Conservation (phyloP, 2,329 filamentous ascomycete species). For the Ustilaginoidea virens region DNA sequence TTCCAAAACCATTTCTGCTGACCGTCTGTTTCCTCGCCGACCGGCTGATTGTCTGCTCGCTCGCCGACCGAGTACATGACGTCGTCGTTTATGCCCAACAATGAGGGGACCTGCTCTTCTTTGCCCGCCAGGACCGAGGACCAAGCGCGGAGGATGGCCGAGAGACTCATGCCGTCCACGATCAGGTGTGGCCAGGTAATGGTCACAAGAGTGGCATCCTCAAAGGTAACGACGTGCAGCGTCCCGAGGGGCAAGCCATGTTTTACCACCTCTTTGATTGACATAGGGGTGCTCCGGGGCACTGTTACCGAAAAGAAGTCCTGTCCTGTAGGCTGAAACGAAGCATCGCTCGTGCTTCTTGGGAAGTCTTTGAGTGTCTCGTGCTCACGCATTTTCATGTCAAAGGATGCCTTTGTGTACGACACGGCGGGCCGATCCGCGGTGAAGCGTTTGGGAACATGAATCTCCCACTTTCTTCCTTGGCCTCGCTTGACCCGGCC, state of each 20-base stretch:
- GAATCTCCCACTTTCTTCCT: constrained; percentile 15
- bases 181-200: constrained; percentile 31
- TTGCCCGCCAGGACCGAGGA: constrained; percentile 25
- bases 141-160: constrained; percentile 29
- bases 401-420: constrained; percentile 22
- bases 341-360: constrained; percentile 7
- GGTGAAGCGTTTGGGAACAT: constrained; percentile 17
- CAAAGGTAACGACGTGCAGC: constrained; percentile 31
- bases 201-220: constrained; percentile 31
- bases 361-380: constrained; percentile 22
- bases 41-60: background rate
- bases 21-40: background rate
- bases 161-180: constrained; percentile 28
- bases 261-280: constrained; percentile 23
- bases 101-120: constrained; percentile 22
- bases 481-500: constrained; percentile 25
- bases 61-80: constrained; percentile 11
- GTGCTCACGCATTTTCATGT: constrained; percentile 23
- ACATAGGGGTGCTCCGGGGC: constrained; percentile 1
- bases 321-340: background rate
- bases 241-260: constrained; percentile 28
- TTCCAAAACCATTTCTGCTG: constrained; percentile 1
- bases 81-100: constrained; percentile 21
- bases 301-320: background rate
- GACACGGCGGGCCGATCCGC: constrained; percentile 20